Conservation (phyloP, 345 rosid genomes). For the Bruguiera parviflora region DNA sequence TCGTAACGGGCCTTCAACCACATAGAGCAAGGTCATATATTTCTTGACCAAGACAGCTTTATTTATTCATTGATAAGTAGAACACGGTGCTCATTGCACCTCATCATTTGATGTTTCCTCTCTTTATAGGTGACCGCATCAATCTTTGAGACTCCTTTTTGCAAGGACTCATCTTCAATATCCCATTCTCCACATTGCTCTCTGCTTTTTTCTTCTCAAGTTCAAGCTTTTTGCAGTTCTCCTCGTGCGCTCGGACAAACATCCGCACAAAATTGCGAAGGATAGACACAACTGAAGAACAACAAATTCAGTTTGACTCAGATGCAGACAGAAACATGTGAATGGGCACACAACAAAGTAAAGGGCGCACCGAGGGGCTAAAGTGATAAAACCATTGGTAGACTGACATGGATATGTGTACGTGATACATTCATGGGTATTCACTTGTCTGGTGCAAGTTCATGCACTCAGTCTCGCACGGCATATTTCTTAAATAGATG, state of each 20-base stretch:
- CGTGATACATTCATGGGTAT: too few species aligned
- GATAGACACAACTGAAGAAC: constrained; percentile 66
- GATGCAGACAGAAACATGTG: not conserved
- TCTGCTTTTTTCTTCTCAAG: constrained; percentile 57
- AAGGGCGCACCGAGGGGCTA: too few species aligned
- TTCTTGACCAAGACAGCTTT: constrained; percentile 2
- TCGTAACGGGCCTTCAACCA: constrained; percentile 3
- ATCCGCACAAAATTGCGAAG: constrained; percentile 70
- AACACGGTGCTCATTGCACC: not conserved
- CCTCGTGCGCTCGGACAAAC: constrained; percentile 68
- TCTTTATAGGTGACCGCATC: not conserved
- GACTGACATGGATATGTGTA: too few species aligned
- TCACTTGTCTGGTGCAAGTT: too few species aligned
- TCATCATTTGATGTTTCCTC: constrained; percentile 17
- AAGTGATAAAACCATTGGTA: too few species aligned
- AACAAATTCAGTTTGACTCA: not conserved
- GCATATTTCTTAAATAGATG: too few species aligned
- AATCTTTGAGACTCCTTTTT: constrained; percentile 25
- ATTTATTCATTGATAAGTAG: not conserved
- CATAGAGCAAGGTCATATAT: not conserved
- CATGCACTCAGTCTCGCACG: too few species aligned
- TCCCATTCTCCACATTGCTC: constrained; percentile 49
- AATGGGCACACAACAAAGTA: not conserved
- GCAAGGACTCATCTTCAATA: constrained; percentile 22
- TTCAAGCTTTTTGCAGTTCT: constrained; percentile 70